Evolutionary conservation across 139 green algal genomes (phyloP).

Genomic region (Chlorella sp.): DNA sequence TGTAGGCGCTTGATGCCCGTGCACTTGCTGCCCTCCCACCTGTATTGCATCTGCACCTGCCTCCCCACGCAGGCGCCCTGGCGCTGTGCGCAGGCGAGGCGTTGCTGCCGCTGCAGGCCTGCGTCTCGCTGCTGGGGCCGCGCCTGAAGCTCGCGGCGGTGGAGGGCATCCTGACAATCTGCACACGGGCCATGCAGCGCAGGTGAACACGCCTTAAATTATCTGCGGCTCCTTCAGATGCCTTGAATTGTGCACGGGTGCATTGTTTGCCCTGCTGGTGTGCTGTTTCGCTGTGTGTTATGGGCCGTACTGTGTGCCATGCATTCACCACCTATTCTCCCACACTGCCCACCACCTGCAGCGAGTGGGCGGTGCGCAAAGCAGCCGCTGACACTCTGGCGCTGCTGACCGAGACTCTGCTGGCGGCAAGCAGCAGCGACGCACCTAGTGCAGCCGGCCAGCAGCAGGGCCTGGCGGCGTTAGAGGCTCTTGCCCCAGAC

Average conservation of each 20-base stretch:
- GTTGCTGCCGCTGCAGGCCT: conserved; percentile 28
- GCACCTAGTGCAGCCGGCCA: background rate
- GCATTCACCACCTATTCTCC: too few species aligned
- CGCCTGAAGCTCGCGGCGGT: conserved; percentile 25
- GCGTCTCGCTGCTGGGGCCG: conserved; percentile 9
- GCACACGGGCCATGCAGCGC: conserved; percentile 13
- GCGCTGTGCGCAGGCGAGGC: conserved; percentile 5
- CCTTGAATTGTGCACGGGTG: background rate
- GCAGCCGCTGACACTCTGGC: conserved; percentile 24
- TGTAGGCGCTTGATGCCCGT: too few species aligned
- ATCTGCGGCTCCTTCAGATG: too few species aligned
- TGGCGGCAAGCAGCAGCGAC: background rate
- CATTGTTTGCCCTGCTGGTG: background rate
- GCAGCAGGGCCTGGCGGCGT: conserved; percentile 14
- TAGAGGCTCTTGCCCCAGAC: background rate
- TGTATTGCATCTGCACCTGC: too few species aligned
- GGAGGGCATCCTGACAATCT: background rate
- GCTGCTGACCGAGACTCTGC: background rate
- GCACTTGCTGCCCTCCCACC: too few species aligned
- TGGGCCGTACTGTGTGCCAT: too few species aligned
- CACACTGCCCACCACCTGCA: background rate
- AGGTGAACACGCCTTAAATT: too few species aligned
- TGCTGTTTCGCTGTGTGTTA: too few species aligned
- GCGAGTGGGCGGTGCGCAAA: conserved; percentile 40
- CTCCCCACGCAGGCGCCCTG: conserved; percentile 13